These are phyloP conservation scores for Cytospora schulzeri DNA, from an alignment of 2,329 filamentous ascomycete species.

Conservation along the genomic window DNA sequence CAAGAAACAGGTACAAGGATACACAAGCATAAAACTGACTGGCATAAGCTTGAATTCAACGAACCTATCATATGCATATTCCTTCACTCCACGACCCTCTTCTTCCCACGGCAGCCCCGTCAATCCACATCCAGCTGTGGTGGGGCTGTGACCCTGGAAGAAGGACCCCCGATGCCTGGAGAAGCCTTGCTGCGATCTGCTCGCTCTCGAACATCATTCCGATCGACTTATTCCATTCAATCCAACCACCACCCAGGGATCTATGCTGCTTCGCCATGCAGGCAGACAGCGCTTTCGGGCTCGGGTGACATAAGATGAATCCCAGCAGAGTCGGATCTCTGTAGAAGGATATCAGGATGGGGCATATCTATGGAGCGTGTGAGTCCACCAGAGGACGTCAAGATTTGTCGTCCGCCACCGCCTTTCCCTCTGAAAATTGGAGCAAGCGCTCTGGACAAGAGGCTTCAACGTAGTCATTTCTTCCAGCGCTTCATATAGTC, in stretches of 20 bases:
- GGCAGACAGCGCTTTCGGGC: background rate
- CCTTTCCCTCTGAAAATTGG: background rate
- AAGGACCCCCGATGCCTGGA: background rate
- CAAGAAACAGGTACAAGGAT: background rate
- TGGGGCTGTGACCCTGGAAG: background rate
- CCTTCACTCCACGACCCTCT: background rate
- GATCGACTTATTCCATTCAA: background rate
- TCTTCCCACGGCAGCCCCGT: background rate
- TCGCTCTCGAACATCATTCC: background rate
- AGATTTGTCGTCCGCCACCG: slow-evolving; percentile 1
- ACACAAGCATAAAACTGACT: background rate
- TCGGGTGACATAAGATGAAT: background rate
- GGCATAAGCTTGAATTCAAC: background rate
- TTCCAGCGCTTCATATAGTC: background rate
- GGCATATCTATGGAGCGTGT: slow-evolving; percentile 4
- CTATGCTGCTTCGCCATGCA: background rate
- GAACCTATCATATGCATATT: background rate
- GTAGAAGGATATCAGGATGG: background rate
- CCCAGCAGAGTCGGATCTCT: background rate
- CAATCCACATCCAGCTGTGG: background rate
- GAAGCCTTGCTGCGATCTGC: background rate
- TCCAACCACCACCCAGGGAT: background rate
- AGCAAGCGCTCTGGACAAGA: slow-evolving; percentile 9
- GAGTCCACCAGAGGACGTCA: background rate
- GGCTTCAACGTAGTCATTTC: background rate